Evolutionary conservation across 108 stramenopile genomes (phyloP), one percentile per base, ranked within the genome.

Genomic region (Cyclotella distinguenda): DNA sequence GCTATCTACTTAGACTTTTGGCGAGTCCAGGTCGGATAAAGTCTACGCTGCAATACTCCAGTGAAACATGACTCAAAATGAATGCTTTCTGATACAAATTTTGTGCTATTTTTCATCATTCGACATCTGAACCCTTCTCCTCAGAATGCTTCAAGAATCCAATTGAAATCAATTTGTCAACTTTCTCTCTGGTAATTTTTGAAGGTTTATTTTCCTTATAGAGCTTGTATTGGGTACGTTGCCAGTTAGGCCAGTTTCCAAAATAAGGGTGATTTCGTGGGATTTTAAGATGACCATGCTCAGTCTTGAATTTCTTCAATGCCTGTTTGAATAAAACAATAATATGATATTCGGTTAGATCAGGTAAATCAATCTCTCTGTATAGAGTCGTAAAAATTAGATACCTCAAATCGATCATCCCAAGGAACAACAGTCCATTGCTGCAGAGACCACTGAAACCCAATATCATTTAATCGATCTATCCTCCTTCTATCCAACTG

Each of bases 191-290:
- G 18, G 81, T 82, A 9, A 82, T 65, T 57, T 72, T 81, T 6
- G 72, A 59, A 28, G 49, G 22, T 16, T 73, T 79, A 4, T 81
- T 81, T 30, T 62, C 42, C 32, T 32, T 62, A 22, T 64, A 85
- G 1, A 77, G 42, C 30, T 72, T 71, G 75, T 82, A 83, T 51
- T 86, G 82, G 5, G 63, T 50, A 15, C 69, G 63, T 59, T 86
- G 85, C 42, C 71, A 68, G 15, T 59, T 76, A 0, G 81, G 82
- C 85, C 85, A 86, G 64, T 54, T 69, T 0, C 64, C 68, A 40
- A 83, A 74, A 16, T 64, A 43, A 4, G 54, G 63, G 64, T 82
- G 63, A 28, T 53, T 64, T 52, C 67, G 63, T 22, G 72, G 67
- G 23, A 74, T 55, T 26, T 60, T 57, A 16, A 61, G 62, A 45